A percentile compares a stretch with the other conserved stretches of the same genome.
Conservation (phyloP, 306 rosid species). For the Macrotyloma uniflorum region DNA sequence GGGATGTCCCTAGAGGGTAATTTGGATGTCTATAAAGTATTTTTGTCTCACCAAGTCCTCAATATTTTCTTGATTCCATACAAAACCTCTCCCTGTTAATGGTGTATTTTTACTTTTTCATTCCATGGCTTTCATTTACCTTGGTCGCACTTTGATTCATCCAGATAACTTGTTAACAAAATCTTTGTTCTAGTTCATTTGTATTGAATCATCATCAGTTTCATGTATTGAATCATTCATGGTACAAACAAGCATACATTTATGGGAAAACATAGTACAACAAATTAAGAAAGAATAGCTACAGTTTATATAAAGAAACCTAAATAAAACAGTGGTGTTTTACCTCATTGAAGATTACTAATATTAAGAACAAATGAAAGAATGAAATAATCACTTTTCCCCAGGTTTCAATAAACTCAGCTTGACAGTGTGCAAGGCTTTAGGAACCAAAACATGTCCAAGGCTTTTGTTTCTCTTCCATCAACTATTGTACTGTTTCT, state of each 20-base stretch:
- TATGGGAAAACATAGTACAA: slow-evolving; percentile 28
- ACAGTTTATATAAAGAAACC: slow-evolving; percentile 7
- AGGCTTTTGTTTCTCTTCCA: slow-evolving; percentile 68
- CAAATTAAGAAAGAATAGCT: slow-evolving; percentile 15
- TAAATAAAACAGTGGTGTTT: slow-evolving; percentile 26
- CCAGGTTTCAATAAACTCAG: slow-evolving; percentile 34
- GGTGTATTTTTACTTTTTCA: too few species aligned
- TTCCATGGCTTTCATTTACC: too few species aligned
- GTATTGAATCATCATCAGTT: slow-evolving; percentile 40
- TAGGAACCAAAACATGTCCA: slow-evolving; percentile 93
- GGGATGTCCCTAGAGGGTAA: too few species aligned
- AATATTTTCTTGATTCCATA: too few species aligned
- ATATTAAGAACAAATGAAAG: slow-evolving; percentile 52
- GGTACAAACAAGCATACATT: slow-evolving; percentile 30
- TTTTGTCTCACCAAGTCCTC: too few species aligned
- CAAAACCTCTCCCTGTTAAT: too few species aligned
- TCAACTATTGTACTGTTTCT: slow-evolving; percentile 50
- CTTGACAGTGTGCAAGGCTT: slow-evolving; percentile 86
- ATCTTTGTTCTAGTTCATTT: slow-evolving; percentile 8
- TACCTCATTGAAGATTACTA: slow-evolving; percentile 2
- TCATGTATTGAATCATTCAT: slow-evolving; percentile 29
- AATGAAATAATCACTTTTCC: slow-evolving; percentile 36
- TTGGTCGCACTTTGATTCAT: too few species aligned
- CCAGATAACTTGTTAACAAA: too few species aligned
- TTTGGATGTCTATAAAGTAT: too few species aligned